A percentile compares a stretch with the other conserved stretches of the same genome.
Evolutionary conservation across 2,329 filamentous ascomycete species (phyloP).

Genomic region (Exophiala xenobiotica): DNA sequence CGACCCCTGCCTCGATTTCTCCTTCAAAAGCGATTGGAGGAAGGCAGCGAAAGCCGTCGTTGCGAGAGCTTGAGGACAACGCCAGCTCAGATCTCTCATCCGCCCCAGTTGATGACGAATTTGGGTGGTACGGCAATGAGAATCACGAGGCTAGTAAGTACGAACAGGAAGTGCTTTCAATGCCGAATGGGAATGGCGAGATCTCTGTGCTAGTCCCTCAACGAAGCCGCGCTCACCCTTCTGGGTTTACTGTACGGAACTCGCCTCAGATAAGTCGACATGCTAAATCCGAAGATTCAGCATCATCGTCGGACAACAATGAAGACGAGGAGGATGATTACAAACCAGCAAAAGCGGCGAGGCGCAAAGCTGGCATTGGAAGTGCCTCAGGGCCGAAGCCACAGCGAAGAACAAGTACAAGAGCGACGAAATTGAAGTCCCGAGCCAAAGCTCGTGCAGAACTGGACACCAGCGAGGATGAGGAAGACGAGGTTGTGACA

Average conservation of each 20-base stretch:
- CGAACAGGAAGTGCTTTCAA: too few species aligned
- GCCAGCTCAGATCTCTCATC: slow-evolving; percentile 17
- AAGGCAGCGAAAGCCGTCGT: slow-evolving; percentile 8
- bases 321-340: slow-evolving; percentile 6
- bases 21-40: slow-evolving; percentile 5
- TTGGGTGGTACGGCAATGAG: neutral
- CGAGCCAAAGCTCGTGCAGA: neutral
- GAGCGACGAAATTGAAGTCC: neutral
- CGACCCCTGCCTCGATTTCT: slow-evolving; percentile 22
- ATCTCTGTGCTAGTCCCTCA: neutral
- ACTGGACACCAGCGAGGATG: neutral
- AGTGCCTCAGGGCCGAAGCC: neutral
- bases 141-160: neutral
- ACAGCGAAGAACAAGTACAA: neutral
- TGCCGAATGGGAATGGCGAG: too few species aligned
- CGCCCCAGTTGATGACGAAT: neutral
- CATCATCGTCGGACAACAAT: too few species aligned
- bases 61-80: slow-evolving; percentile 11
- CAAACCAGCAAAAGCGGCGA: slow-evolving; percentile 4
- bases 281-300: neutral
- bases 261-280: too few species aligned
- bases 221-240: neutral
- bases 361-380: neutral
- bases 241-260: neutral
- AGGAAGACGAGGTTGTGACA: slow-evolving; percentile 1